Base-by-base conservation (phyloP, 768 basidiomycete genomes). In the Kwoniella botswanensis region DNA sequence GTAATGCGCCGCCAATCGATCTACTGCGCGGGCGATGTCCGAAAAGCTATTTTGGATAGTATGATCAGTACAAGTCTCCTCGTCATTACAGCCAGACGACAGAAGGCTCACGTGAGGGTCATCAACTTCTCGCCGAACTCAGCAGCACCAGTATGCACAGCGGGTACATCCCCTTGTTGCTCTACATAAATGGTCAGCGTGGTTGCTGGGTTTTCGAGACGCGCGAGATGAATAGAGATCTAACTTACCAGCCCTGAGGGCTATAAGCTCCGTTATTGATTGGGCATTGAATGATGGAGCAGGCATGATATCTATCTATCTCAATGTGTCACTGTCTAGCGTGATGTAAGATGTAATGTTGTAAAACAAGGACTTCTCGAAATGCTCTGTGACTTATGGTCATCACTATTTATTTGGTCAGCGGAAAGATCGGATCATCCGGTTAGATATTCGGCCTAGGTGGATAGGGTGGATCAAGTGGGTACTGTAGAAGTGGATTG, bases 101-200 rank as follows among this genome's bases (percentile, higher is more conserved):
- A 58, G 43, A 26, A n/a, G 18, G 71, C 77, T 67, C 67, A 80
- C 76, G 72, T 80, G 26, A 82, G 71, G 15, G 81, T 80, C 69
- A 75, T 53, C 21, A 82, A 70, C 65, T 76, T 74, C n/a, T 80
- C 76, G n/a, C 81, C 81, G 53, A 80, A 80, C 70, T 82, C 81
- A 10, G 77, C 77, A 29, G 81, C 77, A 24, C 81, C 81, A 52
- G 81, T 80, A 54, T 79, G 79, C 5, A 82, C 79, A 7, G 81
- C 81, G 13, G 71, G 56, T 10, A 77, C 77, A 63, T 82, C 79
- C 13, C 70, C 65, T 67, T 80, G 77, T 42, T 70, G 67, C 2
- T 65, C 79, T 80, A 59, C 15, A 21, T 29, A 17, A 29, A 35
- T 35, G 35, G 35, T 17, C 35, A 56, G 18, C 53, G 24, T 17